Evolutionary conservation across 345 rosid species (phyloP).

Genomic region (Populus simonii): DNA sequence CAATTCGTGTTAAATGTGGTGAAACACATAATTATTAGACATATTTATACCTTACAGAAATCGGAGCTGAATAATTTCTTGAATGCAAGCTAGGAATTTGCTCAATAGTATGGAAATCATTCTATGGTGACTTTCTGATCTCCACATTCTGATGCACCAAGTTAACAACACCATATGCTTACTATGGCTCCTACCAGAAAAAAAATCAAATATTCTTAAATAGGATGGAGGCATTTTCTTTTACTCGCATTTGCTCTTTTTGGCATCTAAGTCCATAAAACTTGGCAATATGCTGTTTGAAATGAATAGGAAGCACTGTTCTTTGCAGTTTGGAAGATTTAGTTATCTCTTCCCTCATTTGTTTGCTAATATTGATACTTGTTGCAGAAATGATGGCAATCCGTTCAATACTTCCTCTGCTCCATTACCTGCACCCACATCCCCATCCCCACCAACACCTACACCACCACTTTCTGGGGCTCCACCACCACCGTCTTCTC

Average conservation of each 20-base stretch:
- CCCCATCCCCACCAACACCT: slow-evolving; percentile 33
- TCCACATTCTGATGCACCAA: neutral
- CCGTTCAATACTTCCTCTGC: slow-evolving; percentile 54
- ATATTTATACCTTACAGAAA: neutral
- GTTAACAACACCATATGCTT: neutral
- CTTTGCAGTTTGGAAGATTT: neutral
- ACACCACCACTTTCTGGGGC: slow-evolving; percentile 18
- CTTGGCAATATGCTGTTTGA: neutral
- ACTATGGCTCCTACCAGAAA: neutral
- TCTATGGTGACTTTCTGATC: neutral
- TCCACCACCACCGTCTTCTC: slow-evolving; percentile 35
- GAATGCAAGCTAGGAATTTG: neutral
- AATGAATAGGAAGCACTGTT: neutral
- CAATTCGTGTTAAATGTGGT: neutral
- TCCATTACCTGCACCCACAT: slow-evolving; percentile 52
- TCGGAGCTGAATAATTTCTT: neutral
- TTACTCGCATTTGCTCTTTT: neutral
- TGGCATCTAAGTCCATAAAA: neutral
- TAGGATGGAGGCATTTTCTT: slow-evolving; percentile 2
- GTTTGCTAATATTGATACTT: slow-evolving; percentile 16
- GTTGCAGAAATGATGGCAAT: slow-evolving; percentile 81
- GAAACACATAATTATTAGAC: neutral
- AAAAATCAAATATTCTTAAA: neutral
- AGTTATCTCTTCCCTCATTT: neutral
- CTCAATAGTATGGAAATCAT: neutral